Evolutionary conservation across 2,329 filamentous ascomycete species (phyloP).

Genomic region (Diplodia corticola): DNA sequence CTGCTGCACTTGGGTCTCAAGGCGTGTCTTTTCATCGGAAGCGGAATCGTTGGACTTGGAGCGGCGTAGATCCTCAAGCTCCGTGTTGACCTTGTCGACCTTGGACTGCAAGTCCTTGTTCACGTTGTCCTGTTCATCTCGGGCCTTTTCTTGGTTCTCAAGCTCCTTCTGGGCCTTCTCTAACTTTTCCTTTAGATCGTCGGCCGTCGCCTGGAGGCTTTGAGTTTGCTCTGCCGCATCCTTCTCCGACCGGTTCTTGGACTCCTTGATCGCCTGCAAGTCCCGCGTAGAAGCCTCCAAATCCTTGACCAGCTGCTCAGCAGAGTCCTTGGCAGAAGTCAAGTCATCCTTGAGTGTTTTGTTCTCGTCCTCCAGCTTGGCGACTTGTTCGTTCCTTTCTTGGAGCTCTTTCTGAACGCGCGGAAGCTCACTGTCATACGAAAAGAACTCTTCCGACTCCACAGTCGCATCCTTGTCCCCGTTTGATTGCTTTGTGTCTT

Average conservation of each 20-base stretch:
- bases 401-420: slow-evolving; percentile 74
- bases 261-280: slow-evolving; percentile 57
- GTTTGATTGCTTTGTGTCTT: slow-evolving; percentile 26
- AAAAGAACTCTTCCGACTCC: slow-evolving; percentile 77
- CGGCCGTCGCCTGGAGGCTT: slow-evolving; percentile 30
- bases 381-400: slow-evolving; percentile 69
- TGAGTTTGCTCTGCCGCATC: slow-evolving; percentile 36
- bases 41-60: slow-evolving; percentile 9
- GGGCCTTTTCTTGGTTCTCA: slow-evolving; percentile 13
- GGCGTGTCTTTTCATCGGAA: slow-evolving; percentile 31
- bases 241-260: slow-evolving; percentile 46
- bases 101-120: slow-evolving; percentile 37
- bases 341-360: slow-evolving; percentile 69
- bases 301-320: slow-evolving; percentile 51
- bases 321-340: slow-evolving; percentile 67
- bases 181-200: slow-evolving; percentile 27
- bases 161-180: slow-evolving; percentile 24
- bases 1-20: slow-evolving; percentile 34
- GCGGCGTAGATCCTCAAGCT: slow-evolving; percentile 53
- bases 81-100: slow-evolving; percentile 43
- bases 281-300: slow-evolving; percentile 68
- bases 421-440: slow-evolving; percentile 83
- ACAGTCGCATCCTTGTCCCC: slow-evolving; percentile 35
- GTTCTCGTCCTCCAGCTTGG: slow-evolving; percentile 69
- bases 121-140: slow-evolving; percentile 38